These are phyloP conservation scores for Gynostemma pentaphyllum DNA, from an alignment of 306 rosid species.

Conservation along the genomic window DNA sequence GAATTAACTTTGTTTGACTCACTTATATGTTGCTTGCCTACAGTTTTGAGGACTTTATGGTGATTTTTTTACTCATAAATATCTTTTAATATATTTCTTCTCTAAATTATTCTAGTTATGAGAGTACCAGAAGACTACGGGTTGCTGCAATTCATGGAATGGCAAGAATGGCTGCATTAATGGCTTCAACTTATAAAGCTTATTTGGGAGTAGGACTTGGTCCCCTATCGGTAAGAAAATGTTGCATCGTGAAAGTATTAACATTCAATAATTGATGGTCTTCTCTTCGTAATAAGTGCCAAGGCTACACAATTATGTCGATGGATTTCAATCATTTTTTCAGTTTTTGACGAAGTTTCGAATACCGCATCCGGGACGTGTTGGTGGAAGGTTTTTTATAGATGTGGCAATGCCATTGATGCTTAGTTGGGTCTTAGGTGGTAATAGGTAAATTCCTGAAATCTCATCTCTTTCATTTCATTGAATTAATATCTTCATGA, in stretches of 20 bases:
- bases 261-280: not conserved
- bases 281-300: not conserved
- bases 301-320: not conserved
- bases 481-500: no score
- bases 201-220: conserved; percentile 94
- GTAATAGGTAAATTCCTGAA: conserved; percentile 53
- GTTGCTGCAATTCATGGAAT: conserved; percentile 81
- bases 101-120: conserved; percentile 38
- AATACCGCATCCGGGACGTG: conserved; percentile 94
- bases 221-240: conserved; percentile 58
- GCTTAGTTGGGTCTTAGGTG: conserved; percentile 95
- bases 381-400: conserved; percentile 78
- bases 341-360: conserved; percentile 84
- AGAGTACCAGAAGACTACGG: conserved; percentile 57
- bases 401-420: conserved; percentile 75
- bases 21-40: not conserved
- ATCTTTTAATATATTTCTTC: not conserved
- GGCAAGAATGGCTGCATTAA: conserved; percentile 97
- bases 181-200: conserved; percentile 93
- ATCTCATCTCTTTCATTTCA: not conserved
- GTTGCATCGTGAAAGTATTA: no score
- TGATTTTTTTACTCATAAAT: no score
- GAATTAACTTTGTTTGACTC: not conserved
- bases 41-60: not conserved
- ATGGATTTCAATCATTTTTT: not conserved